A percentile compares a stretch with the other conserved stretches of the same genome.
Conservation (phyloP, 257 asterid species). For the Primulina eburnea region DNA sequence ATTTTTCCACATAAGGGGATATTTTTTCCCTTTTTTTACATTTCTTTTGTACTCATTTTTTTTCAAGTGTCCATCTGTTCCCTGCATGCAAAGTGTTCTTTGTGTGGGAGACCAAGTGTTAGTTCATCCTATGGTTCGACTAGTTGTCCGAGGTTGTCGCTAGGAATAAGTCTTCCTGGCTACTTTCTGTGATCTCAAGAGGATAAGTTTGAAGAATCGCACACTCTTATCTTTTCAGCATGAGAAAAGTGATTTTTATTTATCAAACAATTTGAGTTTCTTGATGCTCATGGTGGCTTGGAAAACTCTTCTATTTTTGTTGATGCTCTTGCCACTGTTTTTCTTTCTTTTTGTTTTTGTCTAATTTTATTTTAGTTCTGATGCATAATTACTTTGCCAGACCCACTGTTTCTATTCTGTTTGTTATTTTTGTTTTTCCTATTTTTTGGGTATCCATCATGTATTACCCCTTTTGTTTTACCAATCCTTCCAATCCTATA, state of each 20-base stretch:
- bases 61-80: background rate
- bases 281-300: background rate
- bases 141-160: background rate
- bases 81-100: background rate
- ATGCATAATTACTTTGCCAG: too few species aligned
- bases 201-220: background rate
- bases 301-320: background rate
- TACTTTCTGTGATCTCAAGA: background rate
- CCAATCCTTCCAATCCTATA: conserved; percentile 2
- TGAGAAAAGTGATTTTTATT: background rate
- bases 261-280: background rate
- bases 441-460: background rate
- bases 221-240: background rate
- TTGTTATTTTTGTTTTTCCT: background rate
- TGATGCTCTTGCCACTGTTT: conserved; percentile 6
- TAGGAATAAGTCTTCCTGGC: background rate
- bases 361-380: background rate
- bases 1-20: background rate
- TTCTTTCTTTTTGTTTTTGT: background rate
- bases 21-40: background rate
- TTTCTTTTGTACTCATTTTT: too few species aligned
- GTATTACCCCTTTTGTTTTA: background rate
- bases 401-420: background rate
- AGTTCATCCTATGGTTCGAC: background rate
- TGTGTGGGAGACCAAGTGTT: background rate